Evolutionary conservation across 2,329 filamentous ascomycete species (phyloP), one percentile per base, ranked within the genome.

Genomic region (Fusarium heterosporum): DNA sequence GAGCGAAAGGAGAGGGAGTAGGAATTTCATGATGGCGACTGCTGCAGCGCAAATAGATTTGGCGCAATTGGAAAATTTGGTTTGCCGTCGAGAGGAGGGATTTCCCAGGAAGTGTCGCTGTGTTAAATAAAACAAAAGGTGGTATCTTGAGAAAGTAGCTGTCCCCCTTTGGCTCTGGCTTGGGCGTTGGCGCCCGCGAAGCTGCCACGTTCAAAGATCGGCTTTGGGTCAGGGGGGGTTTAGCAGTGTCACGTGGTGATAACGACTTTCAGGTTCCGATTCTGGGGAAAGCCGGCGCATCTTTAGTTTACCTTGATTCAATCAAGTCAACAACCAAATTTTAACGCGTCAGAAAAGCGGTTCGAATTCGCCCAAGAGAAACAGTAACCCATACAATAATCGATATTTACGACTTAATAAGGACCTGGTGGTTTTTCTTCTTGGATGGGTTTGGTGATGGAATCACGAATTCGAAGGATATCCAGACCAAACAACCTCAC

Each of bases 1-100:
- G 79, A 94, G 83, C 64, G 90, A 84, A 75, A 93, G 83, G 70
- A 93, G 79, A 61, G 91, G 80, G 64, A 92, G 82, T 74, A 91
- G 79, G 61, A 82, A 76, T 77, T 84, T 86, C 88, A 90, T 90
- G 42, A 68, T 80, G 73, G 36, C 8, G 41, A 43, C 14, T 25
- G 41, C 32, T 48, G 26, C 22, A 51, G 58, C 55, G 60, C 55
- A 50, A 17, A 42, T 55, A 34, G 16, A 41, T 32, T 29, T 32
- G 55, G 43, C 55, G 56, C 68, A 71, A 67, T 70, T 63, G 66
- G 41, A 55, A 17, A 29, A 39, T 41, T 66, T 52, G 55, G 26
- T 28, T 50, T 42, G 34, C 46, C 19, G 38, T 61, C 42, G 40
- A 51, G 34, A 22, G 22, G 30, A 32, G 29, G 25, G 22, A 28